Evolutionary conservation across 2,329 filamentous ascomycete species (phyloP).

Genomic region (Mariannaea sp.): DNA sequence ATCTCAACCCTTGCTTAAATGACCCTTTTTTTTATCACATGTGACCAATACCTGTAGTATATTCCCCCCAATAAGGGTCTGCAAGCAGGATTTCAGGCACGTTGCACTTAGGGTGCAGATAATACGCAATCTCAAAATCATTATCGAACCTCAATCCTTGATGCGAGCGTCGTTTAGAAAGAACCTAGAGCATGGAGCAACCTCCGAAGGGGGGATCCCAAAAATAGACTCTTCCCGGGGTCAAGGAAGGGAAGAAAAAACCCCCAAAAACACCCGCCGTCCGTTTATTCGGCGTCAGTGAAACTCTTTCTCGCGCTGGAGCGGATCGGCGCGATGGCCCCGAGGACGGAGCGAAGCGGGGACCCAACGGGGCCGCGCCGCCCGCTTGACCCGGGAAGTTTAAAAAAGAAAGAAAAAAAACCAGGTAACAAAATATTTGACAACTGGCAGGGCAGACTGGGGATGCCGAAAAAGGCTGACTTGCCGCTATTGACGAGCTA

Average conservation of each 20-base stretch:
- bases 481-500: too few relatives aligned
- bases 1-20: not conserved
- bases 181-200: too few relatives aligned
- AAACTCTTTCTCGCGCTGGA: constrained; percentile 1
- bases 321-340: constrained; percentile 28
- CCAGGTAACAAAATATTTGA: not conserved
- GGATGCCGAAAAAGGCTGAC: constrained; percentile 14
- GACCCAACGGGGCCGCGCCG: constrained; percentile 26
- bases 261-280: too few relatives aligned
- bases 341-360: constrained; percentile 14
- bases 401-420: not conserved
- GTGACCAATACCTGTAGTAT: too few relatives aligned
- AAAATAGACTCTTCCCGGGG: constrained; percentile 12
- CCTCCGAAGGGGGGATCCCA: too few relatives aligned
- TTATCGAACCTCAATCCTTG: not conserved
- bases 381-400: constrained; percentile 13
- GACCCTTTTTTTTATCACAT: too few relatives aligned
- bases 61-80: not conserved
- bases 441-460: constrained; percentile 19
- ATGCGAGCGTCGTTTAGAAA: not conserved
- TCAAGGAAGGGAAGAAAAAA: not conserved
- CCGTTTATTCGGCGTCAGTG: constrained; percentile 2
- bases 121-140: constrained; percentile 1
- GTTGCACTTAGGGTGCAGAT: constrained; percentile 1
- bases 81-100: not conserved